These are phyloP conservation scores for Tuber aestivum DNA, from an alignment of 495 filamentous ascomycete genomes.

Conservation along the genomic window DNA sequence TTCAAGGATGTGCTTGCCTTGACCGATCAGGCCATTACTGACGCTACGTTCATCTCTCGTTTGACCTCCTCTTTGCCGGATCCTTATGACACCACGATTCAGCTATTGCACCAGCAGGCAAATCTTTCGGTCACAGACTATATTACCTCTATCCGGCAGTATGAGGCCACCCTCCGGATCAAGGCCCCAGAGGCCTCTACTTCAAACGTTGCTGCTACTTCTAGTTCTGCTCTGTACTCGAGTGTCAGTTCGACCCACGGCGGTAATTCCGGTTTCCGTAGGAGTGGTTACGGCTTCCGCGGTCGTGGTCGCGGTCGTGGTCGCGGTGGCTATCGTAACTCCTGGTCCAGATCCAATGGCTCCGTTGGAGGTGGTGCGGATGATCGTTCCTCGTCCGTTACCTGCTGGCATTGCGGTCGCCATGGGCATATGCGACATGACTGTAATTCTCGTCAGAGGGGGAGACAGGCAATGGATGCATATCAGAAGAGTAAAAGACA, in stretches of 20 bases:
- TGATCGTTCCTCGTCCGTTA: not conserved
- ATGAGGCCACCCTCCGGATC: not conserved
- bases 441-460: not conserved
- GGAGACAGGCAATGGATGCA: not conserved
- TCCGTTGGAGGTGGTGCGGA: not conserved
- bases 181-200: not conserved
- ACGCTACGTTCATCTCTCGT: not conserved
- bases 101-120: not conserved
- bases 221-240: not conserved
- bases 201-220: not conserved
- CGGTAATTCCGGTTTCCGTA: not conserved
- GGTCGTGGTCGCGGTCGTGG: not conserved
- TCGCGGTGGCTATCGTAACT: not conserved
- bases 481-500: not conserved
- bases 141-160: not conserved
- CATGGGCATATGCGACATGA: not conserved
- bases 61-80: not conserved
- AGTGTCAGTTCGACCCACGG: not conserved
- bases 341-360: not conserved
- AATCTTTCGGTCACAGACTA: not conserved
- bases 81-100: not conserved
- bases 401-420: not conserved
- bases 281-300: not conserved
- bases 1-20: not conserved
- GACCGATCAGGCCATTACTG: not conserved